Evolutionary conservation across 345 rosid genomes (phyloP).

Genomic region (Pseudoturritis turrita): DNA sequence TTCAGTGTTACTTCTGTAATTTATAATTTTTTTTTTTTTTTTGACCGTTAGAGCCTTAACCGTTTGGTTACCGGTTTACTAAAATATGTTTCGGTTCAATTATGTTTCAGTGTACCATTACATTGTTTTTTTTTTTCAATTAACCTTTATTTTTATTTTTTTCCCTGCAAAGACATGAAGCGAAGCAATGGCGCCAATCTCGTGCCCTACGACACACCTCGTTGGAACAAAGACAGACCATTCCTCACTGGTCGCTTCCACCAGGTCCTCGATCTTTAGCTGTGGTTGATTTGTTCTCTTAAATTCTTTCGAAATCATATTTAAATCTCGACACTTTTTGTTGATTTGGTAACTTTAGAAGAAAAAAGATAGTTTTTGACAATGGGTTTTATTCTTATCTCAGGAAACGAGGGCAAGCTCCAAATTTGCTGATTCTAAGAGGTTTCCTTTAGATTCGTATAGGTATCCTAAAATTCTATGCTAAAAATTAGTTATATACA

Average conservation of each 20-base stretch:
- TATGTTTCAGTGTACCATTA: too few species aligned
- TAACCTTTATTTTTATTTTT: too few species aligned
- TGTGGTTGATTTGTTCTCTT: neutral
- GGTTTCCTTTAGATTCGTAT: constrained; percentile 37
- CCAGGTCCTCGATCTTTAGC: constrained; percentile 40
- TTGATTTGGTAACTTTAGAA: neutral
- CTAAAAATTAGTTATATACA: too few species aligned
- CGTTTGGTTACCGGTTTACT: too few species aligned
- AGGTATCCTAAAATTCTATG: constrained; percentile 34
- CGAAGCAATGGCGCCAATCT: constrained; percentile 36
- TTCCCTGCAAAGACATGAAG: neutral
- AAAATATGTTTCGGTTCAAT: too few species aligned
- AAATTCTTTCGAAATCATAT: neutral
- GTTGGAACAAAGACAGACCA: constrained; percentile 86
- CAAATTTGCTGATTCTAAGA: constrained; percentile 48
- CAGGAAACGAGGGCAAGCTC: constrained; percentile 66
- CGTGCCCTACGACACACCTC: constrained; percentile 80
- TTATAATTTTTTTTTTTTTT: too few species aligned
- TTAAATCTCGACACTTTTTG: neutral
- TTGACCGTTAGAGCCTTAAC: too few species aligned
- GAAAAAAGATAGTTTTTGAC: neutral
- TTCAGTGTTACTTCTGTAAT: too few species aligned
- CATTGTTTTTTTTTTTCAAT: too few species aligned
- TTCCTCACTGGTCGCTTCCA: constrained; percentile 91
- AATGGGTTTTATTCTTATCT: neutral